Conservation (phyloP, 805 yeast species). For the Saturnispora besseyi region DNA sequence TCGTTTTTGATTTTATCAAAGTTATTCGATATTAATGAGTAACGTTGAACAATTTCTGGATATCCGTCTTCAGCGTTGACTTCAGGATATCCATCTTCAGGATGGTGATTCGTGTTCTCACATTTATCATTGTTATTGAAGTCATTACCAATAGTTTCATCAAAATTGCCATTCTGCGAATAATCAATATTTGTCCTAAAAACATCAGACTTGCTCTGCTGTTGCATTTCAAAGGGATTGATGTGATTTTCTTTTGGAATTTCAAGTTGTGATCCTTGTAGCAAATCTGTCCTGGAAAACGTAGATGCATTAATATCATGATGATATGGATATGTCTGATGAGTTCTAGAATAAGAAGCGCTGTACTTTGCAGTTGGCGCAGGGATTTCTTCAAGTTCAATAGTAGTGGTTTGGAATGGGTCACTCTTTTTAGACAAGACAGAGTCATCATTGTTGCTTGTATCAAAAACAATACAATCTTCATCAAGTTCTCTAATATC, state of each 20-base stretch:
- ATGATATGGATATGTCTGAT: slow-evolving; percentile 18
- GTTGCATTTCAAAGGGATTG: neutral
- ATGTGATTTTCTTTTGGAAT: neutral
- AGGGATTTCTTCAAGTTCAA: slow-evolving; percentile 26
- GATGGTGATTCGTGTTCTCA: neutral
- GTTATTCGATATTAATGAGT: neutral
- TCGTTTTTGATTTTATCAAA: neutral
- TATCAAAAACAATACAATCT: neutral
- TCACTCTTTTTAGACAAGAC: neutral
- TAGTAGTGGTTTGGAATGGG: neutral
- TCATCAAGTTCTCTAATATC: neutral
- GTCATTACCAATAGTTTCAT: neutral
- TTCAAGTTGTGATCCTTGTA: neutral
- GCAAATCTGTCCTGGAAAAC: slow-evolving; percentile 1
- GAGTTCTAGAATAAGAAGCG: slow-evolving; percentile 33
- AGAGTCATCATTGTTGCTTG: neutral
- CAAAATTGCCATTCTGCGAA: neutral
- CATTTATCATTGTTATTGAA: neutral
- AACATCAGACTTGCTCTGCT: neutral
- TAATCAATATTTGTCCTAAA: neutral
- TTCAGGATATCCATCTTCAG: slow-evolving; percentile 1
- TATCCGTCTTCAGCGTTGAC: slow-evolving; percentile 1
- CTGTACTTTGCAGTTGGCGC: slow-evolving; percentile 27
- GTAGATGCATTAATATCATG: slow-evolving; percentile 1
- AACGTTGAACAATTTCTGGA: slow-evolving; percentile 2